Evolutionary conservation across 1,284 basidiomycete genomes (phyloP).

Genomic region (Pholiota adiposa): DNA sequence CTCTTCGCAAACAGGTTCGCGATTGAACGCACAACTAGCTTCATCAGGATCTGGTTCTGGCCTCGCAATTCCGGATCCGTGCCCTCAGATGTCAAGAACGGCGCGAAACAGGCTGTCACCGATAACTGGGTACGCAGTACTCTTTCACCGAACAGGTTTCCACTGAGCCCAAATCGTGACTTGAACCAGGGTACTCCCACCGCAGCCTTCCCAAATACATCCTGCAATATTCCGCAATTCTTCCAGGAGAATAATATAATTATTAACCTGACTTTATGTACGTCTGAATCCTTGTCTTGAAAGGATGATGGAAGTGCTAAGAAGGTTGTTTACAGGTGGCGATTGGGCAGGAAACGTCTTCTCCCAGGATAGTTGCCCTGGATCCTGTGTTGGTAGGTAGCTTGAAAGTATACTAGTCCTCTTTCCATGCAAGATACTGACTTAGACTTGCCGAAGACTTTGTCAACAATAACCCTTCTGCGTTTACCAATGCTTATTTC

Average conservation of each 20-base stretch:
- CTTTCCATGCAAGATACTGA: neutral
- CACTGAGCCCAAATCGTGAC: slow-evolving; percentile 24
- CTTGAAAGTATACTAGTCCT: neutral
- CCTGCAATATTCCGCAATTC: slow-evolving; percentile 43
- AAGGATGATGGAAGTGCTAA: neutral
- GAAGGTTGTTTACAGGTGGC: slow-evolving; percentile 34
- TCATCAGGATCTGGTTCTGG: slow-evolving; percentile 68
- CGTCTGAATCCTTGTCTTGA: slow-evolving; percentile 22
- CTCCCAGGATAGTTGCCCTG: slow-evolving; percentile 28
- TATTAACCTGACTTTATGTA: slow-evolving; percentile 48
- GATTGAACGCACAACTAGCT: slow-evolving; percentile 50
- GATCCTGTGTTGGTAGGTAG: slow-evolving; percentile 41
- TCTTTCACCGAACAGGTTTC: slow-evolving; percentile 11
- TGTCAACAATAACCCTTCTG: slow-evolving; percentile 49
- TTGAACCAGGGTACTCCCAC: slow-evolving; percentile 43
- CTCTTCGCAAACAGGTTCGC: slow-evolving; percentile 44
- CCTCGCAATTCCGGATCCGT: slow-evolving; percentile 43
- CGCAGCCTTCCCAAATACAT: slow-evolving; percentile 47
- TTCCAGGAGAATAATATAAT: slow-evolving; percentile 52
- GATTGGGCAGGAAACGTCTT: slow-evolving; percentile 40
- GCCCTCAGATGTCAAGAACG: slow-evolving; percentile 49
- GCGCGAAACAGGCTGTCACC: slow-evolving; percentile 44
- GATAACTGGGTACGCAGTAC: slow-evolving; percentile 46
- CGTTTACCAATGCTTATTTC: slow-evolving; percentile 58
- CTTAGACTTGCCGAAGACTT: slow-evolving; percentile 26